phyloP scores from a whole-genome alignment of 768 basidiomycete species.

The Xerocomus spinulosus region DNA sequence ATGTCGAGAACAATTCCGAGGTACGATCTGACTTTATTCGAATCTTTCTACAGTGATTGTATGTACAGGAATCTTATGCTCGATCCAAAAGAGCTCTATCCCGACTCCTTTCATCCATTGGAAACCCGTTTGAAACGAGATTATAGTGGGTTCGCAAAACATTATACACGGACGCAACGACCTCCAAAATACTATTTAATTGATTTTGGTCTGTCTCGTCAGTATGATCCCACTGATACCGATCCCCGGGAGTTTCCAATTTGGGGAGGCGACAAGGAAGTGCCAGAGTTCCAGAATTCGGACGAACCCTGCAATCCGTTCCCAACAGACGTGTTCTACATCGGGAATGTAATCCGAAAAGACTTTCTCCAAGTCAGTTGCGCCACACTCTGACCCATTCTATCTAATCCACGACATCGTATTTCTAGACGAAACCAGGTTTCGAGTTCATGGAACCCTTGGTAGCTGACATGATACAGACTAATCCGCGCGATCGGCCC shows the following conservation, averaged over 20 bases:
- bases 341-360: constrained; percentile 34
- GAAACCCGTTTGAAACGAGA: constrained; percentile 10
- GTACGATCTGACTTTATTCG: background rate
- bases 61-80: constrained; percentile 30
- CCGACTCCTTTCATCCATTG: constrained; percentile 23
- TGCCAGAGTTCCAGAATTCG: constrained; percentile 32
- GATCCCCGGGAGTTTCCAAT: constrained; percentile 26
- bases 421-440: background rate
- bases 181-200: constrained; percentile 12
- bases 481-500: constrained; percentile 31
- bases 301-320: constrained; percentile 32
- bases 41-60: constrained; percentile 17
- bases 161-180: constrained; percentile 24
- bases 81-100: constrained; percentile 21
- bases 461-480: constrained; percentile 32
- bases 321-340: constrained; percentile 38
- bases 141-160: constrained; percentile 15
- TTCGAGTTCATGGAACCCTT: constrained; percentile 31
- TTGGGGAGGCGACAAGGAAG: constrained; percentile 38
- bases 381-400: too few relatives aligned
- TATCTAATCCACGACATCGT: too few relatives aligned
- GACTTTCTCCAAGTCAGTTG: constrained; percentile 27
- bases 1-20: background rate
- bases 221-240: constrained; percentile 24
- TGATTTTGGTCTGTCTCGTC: constrained; percentile 33